A percentile compares a stretch with the other conserved stretches of the same genome.
phyloP scores from a whole-genome alignment of 352 stramenopile species.

The Blastocystis sp. region DNA sequence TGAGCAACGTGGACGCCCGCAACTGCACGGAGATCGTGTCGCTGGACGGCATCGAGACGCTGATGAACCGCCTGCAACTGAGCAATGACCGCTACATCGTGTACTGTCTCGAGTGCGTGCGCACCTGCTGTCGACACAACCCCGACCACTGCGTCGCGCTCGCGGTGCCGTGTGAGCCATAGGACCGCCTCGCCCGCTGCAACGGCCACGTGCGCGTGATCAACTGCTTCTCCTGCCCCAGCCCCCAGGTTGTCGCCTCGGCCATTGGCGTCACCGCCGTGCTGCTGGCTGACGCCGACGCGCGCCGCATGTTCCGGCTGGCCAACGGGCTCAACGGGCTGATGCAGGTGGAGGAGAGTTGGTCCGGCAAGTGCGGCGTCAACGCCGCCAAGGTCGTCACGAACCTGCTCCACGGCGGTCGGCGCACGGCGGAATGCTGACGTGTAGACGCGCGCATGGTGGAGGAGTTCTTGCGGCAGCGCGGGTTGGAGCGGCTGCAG shows the following conservation, averaged over 20 bases:
- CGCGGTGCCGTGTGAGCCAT: neutral
- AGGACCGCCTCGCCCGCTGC: neutral
- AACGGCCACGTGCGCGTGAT: slow-evolving; percentile 37
- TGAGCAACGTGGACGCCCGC: neutral
- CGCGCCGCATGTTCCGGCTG: neutral
- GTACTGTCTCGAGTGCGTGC: slow-evolving; percentile 32
- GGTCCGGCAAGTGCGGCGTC: neutral
- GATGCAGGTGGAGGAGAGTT: slow-evolving; percentile 28
- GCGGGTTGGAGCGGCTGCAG: slow-evolving; percentile 15
- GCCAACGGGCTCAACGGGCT: slow-evolving; percentile 44
- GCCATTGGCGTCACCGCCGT: neutral
- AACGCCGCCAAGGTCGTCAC: slow-evolving; percentile 7
- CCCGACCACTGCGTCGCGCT: neutral
- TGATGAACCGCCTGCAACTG: slow-evolving; percentile 36
- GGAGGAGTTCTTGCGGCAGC: slow-evolving; percentile 24
- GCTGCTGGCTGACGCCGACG: neutral
- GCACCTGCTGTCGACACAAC: slow-evolving; percentile 9
- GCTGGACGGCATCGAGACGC: slow-evolving; percentile 26
- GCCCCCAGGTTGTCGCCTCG: neutral
- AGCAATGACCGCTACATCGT: slow-evolving; percentile 11
- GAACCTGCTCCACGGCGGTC: slow-evolving; percentile 40
- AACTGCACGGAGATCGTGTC: slow-evolving; percentile 16
- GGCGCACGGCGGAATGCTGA: neutral
- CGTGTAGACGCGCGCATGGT: slow-evolving; percentile 38
- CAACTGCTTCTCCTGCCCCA: slow-evolving; percentile 34